Evolutionary conservation across 2,329 filamentous ascomycete genomes (phyloP).

Genomic region (Fusarium agapanthi): DNA sequence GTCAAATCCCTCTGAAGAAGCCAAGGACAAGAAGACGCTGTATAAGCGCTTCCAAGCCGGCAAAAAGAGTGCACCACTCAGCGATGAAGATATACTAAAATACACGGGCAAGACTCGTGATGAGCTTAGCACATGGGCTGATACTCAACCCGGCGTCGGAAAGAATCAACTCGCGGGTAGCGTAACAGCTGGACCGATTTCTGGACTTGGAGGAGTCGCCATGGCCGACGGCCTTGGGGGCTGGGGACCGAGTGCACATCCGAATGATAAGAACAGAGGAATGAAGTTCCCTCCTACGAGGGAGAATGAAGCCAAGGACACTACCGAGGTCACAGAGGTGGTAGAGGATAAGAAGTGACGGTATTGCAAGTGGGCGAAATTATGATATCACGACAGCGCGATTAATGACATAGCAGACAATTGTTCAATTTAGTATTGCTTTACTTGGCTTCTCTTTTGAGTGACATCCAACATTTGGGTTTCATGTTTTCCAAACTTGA

Average conservation of each 20-base stretch:
- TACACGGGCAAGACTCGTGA: conserved; percentile 52
- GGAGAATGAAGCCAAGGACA: neutral
- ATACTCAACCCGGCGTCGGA: conserved; percentile 50
- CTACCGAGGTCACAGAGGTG: neutral
- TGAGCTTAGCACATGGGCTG: conserved; percentile 50
- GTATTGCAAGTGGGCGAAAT: neutral
- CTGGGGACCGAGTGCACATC: conserved; percentile 45
- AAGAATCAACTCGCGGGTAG: conserved; percentile 52
- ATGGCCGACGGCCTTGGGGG: conserved; percentile 46
- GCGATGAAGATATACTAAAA: conserved; percentile 52
- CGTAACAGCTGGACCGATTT: conserved; percentile 41
- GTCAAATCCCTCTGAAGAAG: neutral
- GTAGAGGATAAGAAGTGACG: neutral
- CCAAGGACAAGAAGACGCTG: conserved; percentile 41
- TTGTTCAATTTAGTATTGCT: neutral
- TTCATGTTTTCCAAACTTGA: neutral
- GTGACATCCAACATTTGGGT: neutral
- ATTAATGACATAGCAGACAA: neutral
- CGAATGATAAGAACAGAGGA: conserved; percentile 40
- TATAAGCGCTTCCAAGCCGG: conserved; percentile 46
- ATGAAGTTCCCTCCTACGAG: conserved; percentile 49
- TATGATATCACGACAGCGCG: neutral
- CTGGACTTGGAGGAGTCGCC: conserved; percentile 44
- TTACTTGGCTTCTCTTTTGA: neutral
- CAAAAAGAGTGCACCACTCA: conserved; percentile 45